Conservation (phyloP, 768 basidiomycete genomes). For the Podaxis rugospora region DNA sequence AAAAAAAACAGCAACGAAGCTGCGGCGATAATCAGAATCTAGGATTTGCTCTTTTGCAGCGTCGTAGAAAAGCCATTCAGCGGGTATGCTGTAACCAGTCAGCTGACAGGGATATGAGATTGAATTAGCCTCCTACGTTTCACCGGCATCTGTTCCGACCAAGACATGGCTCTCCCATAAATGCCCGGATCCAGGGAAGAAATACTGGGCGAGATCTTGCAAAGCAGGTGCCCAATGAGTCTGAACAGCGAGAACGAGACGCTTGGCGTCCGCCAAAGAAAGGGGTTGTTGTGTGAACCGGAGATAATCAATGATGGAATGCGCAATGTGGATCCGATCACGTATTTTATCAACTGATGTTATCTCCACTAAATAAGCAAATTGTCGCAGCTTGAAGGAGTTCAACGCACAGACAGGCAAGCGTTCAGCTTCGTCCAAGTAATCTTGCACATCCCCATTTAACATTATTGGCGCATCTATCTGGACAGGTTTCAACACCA, state of each 20-base stretch:
- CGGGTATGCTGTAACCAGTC: background rate
- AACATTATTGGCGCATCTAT: background rate
- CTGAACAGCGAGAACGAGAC: background rate
- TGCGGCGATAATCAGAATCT: background rate
- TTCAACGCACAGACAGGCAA: background rate
- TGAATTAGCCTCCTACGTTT: background rate
- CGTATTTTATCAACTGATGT: background rate
- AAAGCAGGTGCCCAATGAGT: background rate
- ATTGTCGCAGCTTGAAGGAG: background rate
- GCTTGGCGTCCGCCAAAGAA: background rate
- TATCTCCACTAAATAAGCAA: background rate
- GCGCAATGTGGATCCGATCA: background rate
- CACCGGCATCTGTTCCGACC: background rate
- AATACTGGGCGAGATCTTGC: constrained; percentile 1
- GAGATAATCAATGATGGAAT: constrained; percentile 1
- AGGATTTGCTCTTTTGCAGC: constrained; percentile 2
- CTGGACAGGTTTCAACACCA: background rate
- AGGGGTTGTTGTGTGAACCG: background rate
- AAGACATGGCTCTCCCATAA: constrained; percentile 1
- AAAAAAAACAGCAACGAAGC: background rate
- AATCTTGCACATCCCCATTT: background rate
- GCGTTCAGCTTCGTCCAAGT: background rate
- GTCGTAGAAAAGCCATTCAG: constrained; percentile 6
- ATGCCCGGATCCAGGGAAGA: constrained; percentile 3
- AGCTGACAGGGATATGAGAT: background rate